Percentiles rank a stretch among this genome's conserved stretches.
phyloP scores from a whole-genome alignment of 805 yeast genomes.

The Starmerella khaoyaiensis region DNA sequence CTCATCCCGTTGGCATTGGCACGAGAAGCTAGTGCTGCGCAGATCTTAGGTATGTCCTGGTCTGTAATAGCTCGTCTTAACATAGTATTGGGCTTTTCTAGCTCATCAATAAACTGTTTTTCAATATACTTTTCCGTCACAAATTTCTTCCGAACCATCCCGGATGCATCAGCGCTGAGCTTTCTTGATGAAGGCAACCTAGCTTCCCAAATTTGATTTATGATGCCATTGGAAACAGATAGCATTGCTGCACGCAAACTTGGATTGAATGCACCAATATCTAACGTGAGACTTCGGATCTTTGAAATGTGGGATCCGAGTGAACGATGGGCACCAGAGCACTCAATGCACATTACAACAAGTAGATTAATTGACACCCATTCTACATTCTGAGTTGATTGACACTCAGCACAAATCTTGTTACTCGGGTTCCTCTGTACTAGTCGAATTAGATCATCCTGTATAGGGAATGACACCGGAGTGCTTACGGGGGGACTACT shows the following conservation, averaged over 20 bases:
- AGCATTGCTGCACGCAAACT: constrained; percentile 49
- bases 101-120: constrained; percentile 34
- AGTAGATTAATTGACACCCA: constrained; percentile 75
- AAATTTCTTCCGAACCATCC: constrained; percentile 42
- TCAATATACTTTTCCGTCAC: constrained; percentile 53
- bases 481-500: not conserved
- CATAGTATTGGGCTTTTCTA: constrained; percentile 27
- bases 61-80: constrained; percentile 28
- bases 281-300: constrained; percentile 65
- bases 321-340: constrained; percentile 80
- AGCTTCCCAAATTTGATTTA: constrained; percentile 53
- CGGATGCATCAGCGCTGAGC: constrained; percentile 30
- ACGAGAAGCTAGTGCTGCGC: constrained; percentile 30
- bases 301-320: constrained; percentile 73
- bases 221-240: constrained; percentile 40
- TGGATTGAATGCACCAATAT: constrained; percentile 41
- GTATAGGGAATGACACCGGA: not conserved
- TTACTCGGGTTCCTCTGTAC: constrained; percentile 38
- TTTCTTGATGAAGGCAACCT: constrained; percentile 21
- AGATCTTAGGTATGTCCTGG: constrained; percentile 24
- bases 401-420: constrained; percentile 67
- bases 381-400: constrained; percentile 46
- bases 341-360: constrained; percentile 63
- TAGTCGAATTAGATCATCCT: constrained; percentile 10
- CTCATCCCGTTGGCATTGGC: constrained; percentile 29